Conservation (phyloP, 495 filamentous ascomycete species). For the Aspergillus conjunctus region DNA sequence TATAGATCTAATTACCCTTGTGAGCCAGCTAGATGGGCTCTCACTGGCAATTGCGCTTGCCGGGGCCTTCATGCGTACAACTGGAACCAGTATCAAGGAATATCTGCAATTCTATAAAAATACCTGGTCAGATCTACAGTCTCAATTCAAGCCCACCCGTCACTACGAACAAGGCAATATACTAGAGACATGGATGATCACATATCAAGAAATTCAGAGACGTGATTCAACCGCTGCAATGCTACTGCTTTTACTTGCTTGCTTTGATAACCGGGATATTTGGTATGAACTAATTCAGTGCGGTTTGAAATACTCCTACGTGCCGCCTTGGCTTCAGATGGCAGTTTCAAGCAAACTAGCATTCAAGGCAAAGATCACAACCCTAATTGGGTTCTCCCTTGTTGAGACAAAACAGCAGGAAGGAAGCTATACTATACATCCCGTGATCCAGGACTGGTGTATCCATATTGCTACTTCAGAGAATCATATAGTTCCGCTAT, state of each 20-base stretch:
- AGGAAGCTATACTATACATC: conserved; percentile 37
- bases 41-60: conserved; percentile 47
- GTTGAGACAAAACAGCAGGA: conserved; percentile 30
- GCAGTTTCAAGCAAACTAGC: conserved; percentile 29
- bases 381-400: conserved; percentile 37
- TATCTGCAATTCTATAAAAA: conserved; percentile 46
- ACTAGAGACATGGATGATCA: conserved; percentile 51
- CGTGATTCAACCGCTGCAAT: conserved; percentile 36
- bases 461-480: conserved; percentile 21
- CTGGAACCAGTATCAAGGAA: conserved; percentile 31
- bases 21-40: conserved; percentile 40
- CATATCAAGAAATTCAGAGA: conserved; percentile 41
- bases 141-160: conserved; percentile 30
- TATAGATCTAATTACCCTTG: conserved; percentile 28
- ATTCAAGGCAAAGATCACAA: conserved; percentile 33
- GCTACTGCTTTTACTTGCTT: conserved; percentile 48
- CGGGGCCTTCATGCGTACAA: conserved; percentile 43
- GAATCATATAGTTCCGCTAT: conserved; percentile 19
- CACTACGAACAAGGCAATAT: conserved; percentile 40
- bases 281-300: conserved; percentile 49
- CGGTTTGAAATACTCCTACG: conserved; percentile 16
- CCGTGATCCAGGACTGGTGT: conserved; percentile 42
- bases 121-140: conserved; percentile 42
- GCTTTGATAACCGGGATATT: conserved; percentile 53
- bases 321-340: conserved; percentile 34